Base-by-base conservation (phyloP, 2,329 filamentous ascomycete genomes). In the Aureobasidium sp. region DNA sequence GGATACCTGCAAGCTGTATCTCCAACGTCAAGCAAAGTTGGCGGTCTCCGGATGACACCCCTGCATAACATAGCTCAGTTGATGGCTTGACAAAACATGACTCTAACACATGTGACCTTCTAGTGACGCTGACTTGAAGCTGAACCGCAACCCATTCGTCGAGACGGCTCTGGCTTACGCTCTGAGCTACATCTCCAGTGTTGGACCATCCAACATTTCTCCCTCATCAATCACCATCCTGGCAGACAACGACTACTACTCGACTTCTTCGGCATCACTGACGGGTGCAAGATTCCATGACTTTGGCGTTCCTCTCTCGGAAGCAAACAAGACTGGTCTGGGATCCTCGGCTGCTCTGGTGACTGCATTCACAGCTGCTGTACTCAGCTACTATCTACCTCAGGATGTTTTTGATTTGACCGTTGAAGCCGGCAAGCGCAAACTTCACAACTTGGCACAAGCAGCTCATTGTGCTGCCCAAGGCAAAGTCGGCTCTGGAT, bases 221-320 rank as follows among this genome's bases (percentile, higher is more conserved):
- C 84, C 91, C 4, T 77, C 87, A 31, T 84, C 84, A 15, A 83
- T 97, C 72, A 91, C 89, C 63, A 93, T 99, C 71, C 83, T 97
- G 37, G 93, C 94, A 62, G 91, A 96, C 75, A 92, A 94, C 70
- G 90, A 95, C 77, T 99, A 99, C 81, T 99, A 97, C 78, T 96
- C 94, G 4, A 84, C 86, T 62, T 80, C 85, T 2, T 71, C 77
- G 27, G 60, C 64, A 73, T 60, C 70, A 78, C 23, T 62, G 11
- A 43, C 58, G 9, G 37, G 45, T 5, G 62, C 65, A 17, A 84
- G 84, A 63, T 97, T 97, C 77, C 81, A 84, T 64, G 82, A 86
- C 70, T 96, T 96, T 75, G 81, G 83, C 45, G 86, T 93, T 17
- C 83, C 85, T 6, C 82, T 99, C 37, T 77, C 80, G 61, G 81